These are phyloP conservation scores for Pseudonitzschia multiseries DNA, from an alignment of 108 stramenopile species.

Conservation along the genomic window DNA sequence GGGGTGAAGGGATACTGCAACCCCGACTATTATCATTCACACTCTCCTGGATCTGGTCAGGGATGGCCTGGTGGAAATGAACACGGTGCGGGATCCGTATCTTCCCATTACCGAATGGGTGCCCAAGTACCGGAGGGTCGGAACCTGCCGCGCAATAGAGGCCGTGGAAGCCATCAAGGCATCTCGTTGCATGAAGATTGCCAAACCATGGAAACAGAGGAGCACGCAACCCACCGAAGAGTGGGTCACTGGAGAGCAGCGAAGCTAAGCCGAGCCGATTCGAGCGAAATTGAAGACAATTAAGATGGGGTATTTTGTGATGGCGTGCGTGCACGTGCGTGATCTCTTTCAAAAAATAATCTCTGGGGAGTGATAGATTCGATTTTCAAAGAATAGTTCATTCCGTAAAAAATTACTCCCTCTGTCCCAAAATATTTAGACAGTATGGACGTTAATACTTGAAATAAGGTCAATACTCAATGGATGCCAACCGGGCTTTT, in stretches of 20 bases:
- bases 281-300: too few species aligned
- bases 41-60: constrained; percentile 55
- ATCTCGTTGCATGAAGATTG: constrained; percentile 68
- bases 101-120: constrained; percentile 40
- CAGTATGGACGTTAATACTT: too few species aligned
- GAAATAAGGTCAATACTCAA: too few species aligned
- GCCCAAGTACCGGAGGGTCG: constrained; percentile 26
- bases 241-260: constrained; percentile 22
- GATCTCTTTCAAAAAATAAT: not conserved
- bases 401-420: too few species aligned
- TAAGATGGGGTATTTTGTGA: too few species aligned
- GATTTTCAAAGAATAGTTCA: too few species aligned
- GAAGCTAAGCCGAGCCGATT: too few species aligned
- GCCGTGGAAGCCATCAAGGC: constrained; percentile 33
- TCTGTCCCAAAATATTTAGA: too few species aligned
- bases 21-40: constrained; percentile 58
- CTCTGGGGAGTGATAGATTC: not conserved
- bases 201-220: constrained; percentile 73
- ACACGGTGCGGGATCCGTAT: constrained; percentile 23
- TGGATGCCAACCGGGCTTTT: too few species aligned
- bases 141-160: constrained; percentile 14
- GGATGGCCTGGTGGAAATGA: constrained; percentile 67
- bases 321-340: too few species aligned
- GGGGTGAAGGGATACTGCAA: constrained; percentile 54
- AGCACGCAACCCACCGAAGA: not conserved